Evolutionary conservation across 2,329 filamentous ascomycete species (phyloP).

Genomic region (Penicillium italicum): DNA sequence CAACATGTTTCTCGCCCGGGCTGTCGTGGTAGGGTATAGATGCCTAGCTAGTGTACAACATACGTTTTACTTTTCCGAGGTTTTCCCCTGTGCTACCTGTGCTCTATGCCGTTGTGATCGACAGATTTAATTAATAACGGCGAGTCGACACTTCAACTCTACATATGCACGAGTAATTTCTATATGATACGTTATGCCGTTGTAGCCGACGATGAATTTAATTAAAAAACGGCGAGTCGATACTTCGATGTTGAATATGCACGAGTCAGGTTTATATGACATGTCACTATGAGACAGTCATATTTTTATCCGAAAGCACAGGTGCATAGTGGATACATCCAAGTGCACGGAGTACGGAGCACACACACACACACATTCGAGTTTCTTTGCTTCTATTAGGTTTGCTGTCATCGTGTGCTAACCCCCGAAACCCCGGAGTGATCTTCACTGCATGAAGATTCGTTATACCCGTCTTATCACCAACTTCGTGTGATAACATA

Average conservation of each 20-base stretch:
- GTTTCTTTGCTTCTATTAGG: not conserved
- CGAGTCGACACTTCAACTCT: not conserved
- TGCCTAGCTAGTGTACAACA: too few species aligned
- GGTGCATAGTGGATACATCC: not conserved
- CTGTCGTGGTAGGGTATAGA: too few species aligned
- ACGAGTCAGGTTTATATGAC: not conserved
- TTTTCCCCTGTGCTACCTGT: not conserved
- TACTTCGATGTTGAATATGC: not conserved
- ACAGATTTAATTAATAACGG: slow-evolving; percentile 1
- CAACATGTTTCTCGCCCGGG: too few species aligned
- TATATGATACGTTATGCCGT: not conserved
- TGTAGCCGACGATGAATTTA: not conserved
- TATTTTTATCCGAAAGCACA: not conserved
- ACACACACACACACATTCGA: not conserved
- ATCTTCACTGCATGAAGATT: not conserved
- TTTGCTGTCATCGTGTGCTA: not conserved
- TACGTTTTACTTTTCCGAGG: not conserved
- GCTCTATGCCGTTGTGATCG: slow-evolving; percentile 4
- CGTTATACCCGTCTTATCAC: not conserved
- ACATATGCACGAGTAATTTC: not conserved
- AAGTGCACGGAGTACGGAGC: not conserved
- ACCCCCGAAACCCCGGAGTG: not conserved
- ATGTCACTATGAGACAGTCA: not conserved
- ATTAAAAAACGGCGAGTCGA: slow-evolving; percentile 5
- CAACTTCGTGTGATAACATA: not conserved